These are phyloP conservation scores for Curvularia sp. DNA, from an alignment of 2,329 filamentous ascomycete genomes.

Conservation along the genomic window DNA sequence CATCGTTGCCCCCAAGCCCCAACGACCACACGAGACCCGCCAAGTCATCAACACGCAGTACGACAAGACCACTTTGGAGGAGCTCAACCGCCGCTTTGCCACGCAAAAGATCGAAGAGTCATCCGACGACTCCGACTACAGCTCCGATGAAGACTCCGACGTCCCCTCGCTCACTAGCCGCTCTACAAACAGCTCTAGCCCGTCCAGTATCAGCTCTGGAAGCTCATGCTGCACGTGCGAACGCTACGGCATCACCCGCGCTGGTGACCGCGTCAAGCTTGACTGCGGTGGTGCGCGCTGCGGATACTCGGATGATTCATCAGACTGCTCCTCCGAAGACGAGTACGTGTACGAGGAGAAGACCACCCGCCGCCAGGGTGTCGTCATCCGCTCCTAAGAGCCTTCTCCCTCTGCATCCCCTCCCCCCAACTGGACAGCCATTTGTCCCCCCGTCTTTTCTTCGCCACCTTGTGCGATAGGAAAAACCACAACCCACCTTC, in stretches of 20 bases:
- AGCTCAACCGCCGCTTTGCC: slow-evolving; percentile 78
- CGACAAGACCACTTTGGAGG: slow-evolving; percentile 76
- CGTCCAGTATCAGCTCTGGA: slow-evolving; percentile 65
- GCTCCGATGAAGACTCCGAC: slow-evolving; percentile 78
- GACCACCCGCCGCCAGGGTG: slow-evolving; percentile 57
- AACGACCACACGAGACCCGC: slow-evolving; percentile 85
- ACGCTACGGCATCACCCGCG: slow-evolving; percentile 94
- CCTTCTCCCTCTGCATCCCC: not conserved
- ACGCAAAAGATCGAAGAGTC: slow-evolving; percentile 64
- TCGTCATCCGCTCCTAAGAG: slow-evolving; percentile 52
- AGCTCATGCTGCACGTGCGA: slow-evolving; percentile 82
- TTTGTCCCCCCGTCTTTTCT: slow-evolving; percentile 1
- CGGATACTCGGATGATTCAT: slow-evolving; percentile 76
- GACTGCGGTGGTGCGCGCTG: slow-evolving; percentile 92
- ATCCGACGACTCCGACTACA: slow-evolving; percentile 59
- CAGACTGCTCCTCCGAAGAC: slow-evolving; percentile 74
- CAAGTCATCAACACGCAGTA: slow-evolving; percentile 86
- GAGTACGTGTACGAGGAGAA: slow-evolving; percentile 62
- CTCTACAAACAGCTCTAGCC: slow-evolving; percentile 71
- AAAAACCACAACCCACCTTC: not conserved
- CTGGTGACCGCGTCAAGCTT: slow-evolving; percentile 91
- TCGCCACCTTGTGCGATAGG: slow-evolving; percentile 1
- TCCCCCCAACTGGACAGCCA: slow-evolving; percentile 9
- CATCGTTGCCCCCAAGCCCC: slow-evolving; percentile 89
- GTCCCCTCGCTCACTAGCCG: slow-evolving; percentile 74